Evolutionary conservation across 768 basidiomycete species (phyloP).

Genomic region (Dentipellis sp.): DNA sequence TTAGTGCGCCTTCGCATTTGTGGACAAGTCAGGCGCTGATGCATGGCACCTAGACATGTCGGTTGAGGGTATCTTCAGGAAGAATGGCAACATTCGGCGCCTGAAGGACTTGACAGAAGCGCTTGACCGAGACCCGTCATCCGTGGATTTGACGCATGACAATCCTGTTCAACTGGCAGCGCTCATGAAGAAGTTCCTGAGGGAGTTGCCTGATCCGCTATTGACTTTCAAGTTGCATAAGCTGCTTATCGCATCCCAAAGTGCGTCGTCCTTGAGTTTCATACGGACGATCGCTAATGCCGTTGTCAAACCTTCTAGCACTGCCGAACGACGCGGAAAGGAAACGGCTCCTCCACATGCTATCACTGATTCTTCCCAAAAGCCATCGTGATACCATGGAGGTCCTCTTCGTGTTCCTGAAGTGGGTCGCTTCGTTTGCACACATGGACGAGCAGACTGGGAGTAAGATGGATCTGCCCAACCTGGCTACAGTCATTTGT

Average conservation of each 20-base stretch:
- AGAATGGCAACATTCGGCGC: constrained; percentile 94
- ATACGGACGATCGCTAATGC: neutral
- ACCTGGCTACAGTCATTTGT: constrained; percentile 93
- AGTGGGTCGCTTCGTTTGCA: constrained; percentile 99
- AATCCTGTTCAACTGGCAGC: constrained; percentile 97
- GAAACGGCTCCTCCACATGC: constrained; percentile 73
- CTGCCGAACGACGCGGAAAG: constrained; percentile 71
- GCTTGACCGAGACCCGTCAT: constrained; percentile 87
- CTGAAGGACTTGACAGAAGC: constrained; percentile 86
- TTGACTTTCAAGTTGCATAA: constrained; percentile 92
- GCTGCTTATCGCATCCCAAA: constrained; percentile 78
- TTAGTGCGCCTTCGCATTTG: constrained; percentile 28
- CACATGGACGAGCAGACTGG: constrained; percentile 97
- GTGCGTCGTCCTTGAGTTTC: constrained; percentile 35
- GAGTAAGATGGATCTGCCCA: constrained; percentile 95
- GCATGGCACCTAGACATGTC: constrained; percentile 73
- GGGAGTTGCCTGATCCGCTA: constrained; percentile 93
- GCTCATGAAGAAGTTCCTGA: constrained; percentile 91
- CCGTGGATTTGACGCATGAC: constrained; percentile 88
- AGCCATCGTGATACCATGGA: constrained; percentile 96
- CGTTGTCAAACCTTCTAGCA: constrained; percentile 36
- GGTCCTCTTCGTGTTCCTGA: constrained; percentile 94
- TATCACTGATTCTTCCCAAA: constrained; percentile 83
- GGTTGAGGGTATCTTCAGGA: constrained; percentile 96
- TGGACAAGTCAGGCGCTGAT: constrained; percentile 1